Percentiles rank a stretch among this genome's conserved stretches.
Evolutionary conservation across 2,329 filamentous ascomycete genomes (phyloP).

Genomic region (Penicillium frequentans): DNA sequence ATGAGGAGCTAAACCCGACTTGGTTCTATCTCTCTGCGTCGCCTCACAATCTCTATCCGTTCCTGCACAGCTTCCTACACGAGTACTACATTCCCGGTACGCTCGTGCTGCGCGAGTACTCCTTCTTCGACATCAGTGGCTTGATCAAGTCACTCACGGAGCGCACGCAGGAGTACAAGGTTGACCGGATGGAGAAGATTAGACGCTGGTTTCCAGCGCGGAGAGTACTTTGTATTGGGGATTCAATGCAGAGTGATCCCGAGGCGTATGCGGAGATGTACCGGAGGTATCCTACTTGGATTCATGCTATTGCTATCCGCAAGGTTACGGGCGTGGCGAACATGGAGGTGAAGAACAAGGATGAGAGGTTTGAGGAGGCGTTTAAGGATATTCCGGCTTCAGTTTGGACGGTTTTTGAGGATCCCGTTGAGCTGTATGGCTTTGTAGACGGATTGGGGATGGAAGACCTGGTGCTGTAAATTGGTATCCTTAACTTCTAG

Average conservation of each 20-base stretch:
- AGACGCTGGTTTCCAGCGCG: constrained; percentile 74
- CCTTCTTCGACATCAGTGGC: constrained; percentile 80
- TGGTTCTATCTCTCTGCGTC: constrained; percentile 95
- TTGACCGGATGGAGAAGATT: constrained; percentile 74
- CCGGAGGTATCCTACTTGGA: constrained; percentile 69
- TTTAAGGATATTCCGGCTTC: constrained; percentile 71
- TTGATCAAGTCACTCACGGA: constrained; percentile 76
- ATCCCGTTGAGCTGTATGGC: constrained; percentile 63
- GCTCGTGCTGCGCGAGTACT: constrained; percentile 79
- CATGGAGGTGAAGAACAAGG: constrained; percentile 72
- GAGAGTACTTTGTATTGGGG: constrained; percentile 81
- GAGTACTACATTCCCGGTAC: constrained; percentile 73
- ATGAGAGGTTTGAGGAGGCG: constrained; percentile 75
- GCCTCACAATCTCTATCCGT: constrained; percentile 90
- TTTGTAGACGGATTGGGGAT: constrained; percentile 31
- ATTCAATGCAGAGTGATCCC: constrained; percentile 88
- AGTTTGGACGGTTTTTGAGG: constrained; percentile 80
- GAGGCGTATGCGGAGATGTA: constrained; percentile 84
- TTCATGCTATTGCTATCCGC: constrained; percentile 80
- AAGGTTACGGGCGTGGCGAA: constrained; percentile 76
- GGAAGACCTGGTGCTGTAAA: constrained; percentile 15
- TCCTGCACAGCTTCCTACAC: constrained; percentile 73
- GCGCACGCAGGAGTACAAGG: constrained; percentile 83
- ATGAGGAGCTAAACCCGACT: constrained; percentile 60
- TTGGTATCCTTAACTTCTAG: neutral